Evolutionary conservation across 1,284 basidiomycete genomes (phyloP), one percentile per base, ranked within the genome.

Genomic region (Meripilus lineatus): DNA sequence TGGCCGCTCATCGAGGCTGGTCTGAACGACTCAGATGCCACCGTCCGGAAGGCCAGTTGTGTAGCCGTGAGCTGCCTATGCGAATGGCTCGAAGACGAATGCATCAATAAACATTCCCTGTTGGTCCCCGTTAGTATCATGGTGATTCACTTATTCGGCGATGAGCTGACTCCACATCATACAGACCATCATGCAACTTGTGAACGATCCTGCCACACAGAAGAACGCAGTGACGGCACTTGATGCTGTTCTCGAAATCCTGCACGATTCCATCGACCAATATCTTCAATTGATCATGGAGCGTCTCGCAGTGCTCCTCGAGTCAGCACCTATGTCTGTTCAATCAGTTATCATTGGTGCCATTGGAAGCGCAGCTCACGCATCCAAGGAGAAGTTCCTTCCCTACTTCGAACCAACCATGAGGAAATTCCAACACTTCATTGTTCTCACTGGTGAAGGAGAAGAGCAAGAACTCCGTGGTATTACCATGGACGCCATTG

Each of bases 301-400:
- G 60, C 86, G 90, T 44, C 87, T 99, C 42, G 81, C 85, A 26
- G 84, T 84, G 46, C 79, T 99, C 20, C 84, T 99, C 47, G 89
- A 93, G 57, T 85, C 78, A 20, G 93, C 93, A 3, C 86, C 93
- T 21, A 67, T 90, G 49, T 64, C 84, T 28, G 86, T 99, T 66
- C 97, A 99, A 72, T 79, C 92, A 34, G 94, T 98, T 52, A 92
- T 99, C 58, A 95, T 93, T 38, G 96, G 96, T 21, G 96, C 96
- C 22, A 98, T 99, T 58, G 96, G 96, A 35, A 94, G 90, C 55
- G 95, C 96, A 21, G 95, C 96, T 2, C 95, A 99, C 65, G 95
- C 96, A n/a, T 92, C 95, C 44, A 93, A 93, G 66, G 82, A 79
- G 38, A 82, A 84, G 53, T 99, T 99, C 75, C 67, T 88, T 42